These are phyloP conservation scores for Alopecurus myosuroides DNA, from an alignment of 176 grass and related monocot genomes.

Conservation along the genomic window DNA sequence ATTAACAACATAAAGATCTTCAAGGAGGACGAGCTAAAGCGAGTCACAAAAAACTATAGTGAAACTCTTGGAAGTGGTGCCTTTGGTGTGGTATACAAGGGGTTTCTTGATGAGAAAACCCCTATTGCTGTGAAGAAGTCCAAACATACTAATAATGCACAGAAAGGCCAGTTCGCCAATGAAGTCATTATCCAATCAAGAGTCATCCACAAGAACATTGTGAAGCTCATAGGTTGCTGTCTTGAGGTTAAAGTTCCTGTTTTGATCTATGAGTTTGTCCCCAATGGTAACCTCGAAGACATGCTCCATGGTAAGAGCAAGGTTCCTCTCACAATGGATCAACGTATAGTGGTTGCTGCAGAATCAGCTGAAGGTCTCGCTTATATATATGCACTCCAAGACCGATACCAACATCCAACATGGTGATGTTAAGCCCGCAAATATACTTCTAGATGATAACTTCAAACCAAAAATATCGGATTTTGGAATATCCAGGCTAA, in stretches of 20 bases:
- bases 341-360: constrained; percentile 13
- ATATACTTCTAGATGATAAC: background rate
- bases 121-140: constrained; percentile 36
- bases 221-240: background rate
- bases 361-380: constrained; percentile 7
- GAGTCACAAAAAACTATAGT: background rate
- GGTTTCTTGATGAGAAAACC: constrained; percentile 6
- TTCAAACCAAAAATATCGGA: background rate
- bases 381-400: constrained; percentile 31
- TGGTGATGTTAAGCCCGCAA: constrained; percentile 5
- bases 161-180: constrained; percentile 34
- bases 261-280: constrained; percentile 31
- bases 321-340: background rate
- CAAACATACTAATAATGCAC: background rate
- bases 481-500: background rate
- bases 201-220: background rate
- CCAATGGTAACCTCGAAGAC: background rate
- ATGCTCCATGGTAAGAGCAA: background rate
- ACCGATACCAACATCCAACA: constrained; percentile 14
- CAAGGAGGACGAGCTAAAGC: background rate
- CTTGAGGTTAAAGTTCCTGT: background rate
- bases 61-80: background rate
- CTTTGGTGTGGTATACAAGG: constrained; percentile 30
- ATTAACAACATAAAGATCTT: constrained; percentile 2
- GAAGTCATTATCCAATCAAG: constrained; percentile 41